These are phyloP conservation scores for Colletotrichum camelliae DNA, from an alignment of 2,329 filamentous ascomycete genomes.

Conservation along the genomic window DNA sequence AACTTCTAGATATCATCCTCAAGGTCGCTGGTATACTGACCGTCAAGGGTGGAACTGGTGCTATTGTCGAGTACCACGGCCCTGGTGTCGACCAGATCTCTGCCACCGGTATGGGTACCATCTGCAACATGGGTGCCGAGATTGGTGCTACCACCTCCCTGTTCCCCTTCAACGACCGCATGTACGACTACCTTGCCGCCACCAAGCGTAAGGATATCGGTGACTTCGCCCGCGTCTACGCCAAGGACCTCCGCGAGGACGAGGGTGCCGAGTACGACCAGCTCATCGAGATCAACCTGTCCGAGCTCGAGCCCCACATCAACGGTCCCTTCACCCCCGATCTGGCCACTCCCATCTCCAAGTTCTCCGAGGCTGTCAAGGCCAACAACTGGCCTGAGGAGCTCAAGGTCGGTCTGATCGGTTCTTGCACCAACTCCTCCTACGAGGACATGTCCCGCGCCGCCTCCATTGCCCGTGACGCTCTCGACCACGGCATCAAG, in stretches of 20 bases:
- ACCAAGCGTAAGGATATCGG: conserved; percentile 92
- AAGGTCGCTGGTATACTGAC: conserved; percentile 97
- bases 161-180: conserved; percentile 97
- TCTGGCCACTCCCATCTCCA: conserved; percentile 95
- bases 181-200: conserved; percentile 93
- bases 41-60: conserved; percentile 96
- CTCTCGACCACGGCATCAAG: conserved; percentile 91
- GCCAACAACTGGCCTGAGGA: conserved; percentile 96
- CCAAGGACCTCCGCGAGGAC: conserved; percentile 85
- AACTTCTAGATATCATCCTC: conserved; percentile 80
- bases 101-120: conserved; percentile 87
- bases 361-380: conserved; percentile 94
- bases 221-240: conserved; percentile 85
- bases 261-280: conserved; percentile 94
- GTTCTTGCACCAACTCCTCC: conserved; percentile 94
- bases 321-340: conserved; percentile 99
- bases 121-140: conserved; percentile 75
- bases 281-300: conserved; percentile 94
- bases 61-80: conserved; percentile 79
- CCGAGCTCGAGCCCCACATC: conserved; percentile 94
- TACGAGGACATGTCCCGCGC: conserved; percentile 92
- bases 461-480: conserved; percentile 89
- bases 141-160: conserved; percentile 89
- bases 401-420: conserved; percentile 95
- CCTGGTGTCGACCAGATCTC: conserved; percentile 78